Conservation (phyloP, 2,329 filamentous ascomycete genomes). For the Claviceps africana region DNA sequence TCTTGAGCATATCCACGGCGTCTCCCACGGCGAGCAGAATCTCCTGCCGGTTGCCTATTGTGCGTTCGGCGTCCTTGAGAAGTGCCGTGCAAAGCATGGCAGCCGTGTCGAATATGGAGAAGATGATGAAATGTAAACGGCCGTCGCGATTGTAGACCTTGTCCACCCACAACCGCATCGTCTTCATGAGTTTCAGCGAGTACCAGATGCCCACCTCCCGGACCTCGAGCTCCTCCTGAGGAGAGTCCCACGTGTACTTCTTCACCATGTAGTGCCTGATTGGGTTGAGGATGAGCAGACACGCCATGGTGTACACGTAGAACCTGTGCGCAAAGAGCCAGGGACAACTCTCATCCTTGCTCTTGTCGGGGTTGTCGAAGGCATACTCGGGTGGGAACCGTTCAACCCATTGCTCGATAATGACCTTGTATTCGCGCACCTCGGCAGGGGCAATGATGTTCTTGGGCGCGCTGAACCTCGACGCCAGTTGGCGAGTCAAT, state of each 20-base stretch:
- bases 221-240: slow-evolving; percentile 20
- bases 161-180: slow-evolving; percentile 26
- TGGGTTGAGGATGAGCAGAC: slow-evolving; percentile 32
- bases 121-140: slow-evolving; percentile 37
- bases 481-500: slow-evolving; percentile 12
- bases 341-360: slow-evolving; percentile 22
- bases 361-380: slow-evolving; percentile 24
- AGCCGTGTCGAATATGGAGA: slow-evolving; percentile 36
- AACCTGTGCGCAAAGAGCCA: slow-evolving; percentile 33
- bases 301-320: slow-evolving; percentile 29
- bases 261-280: slow-evolving; percentile 32
- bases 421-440: slow-evolving; percentile 13
- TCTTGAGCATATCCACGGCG: slow-evolving; percentile 19
- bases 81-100: slow-evolving; percentile 35
- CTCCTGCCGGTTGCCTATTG: slow-evolving; percentile 25
- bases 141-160: slow-evolving; percentile 30
- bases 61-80: slow-evolving; percentile 29
- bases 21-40: slow-evolving; percentile 23
- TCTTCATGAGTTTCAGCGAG: slow-evolving; percentile 26
- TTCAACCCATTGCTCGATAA: slow-evolving; percentile 26
- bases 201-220: slow-evolving; percentile 27
- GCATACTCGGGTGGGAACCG: slow-evolving; percentile 27
- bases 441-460: slow-evolving; percentile 15
- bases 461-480: slow-evolving; percentile 14
- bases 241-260: slow-evolving; percentile 13